phyloP scores from a whole-genome alignment of 164 flowering plant genomes.

The Magnolia officinalis region DNA sequence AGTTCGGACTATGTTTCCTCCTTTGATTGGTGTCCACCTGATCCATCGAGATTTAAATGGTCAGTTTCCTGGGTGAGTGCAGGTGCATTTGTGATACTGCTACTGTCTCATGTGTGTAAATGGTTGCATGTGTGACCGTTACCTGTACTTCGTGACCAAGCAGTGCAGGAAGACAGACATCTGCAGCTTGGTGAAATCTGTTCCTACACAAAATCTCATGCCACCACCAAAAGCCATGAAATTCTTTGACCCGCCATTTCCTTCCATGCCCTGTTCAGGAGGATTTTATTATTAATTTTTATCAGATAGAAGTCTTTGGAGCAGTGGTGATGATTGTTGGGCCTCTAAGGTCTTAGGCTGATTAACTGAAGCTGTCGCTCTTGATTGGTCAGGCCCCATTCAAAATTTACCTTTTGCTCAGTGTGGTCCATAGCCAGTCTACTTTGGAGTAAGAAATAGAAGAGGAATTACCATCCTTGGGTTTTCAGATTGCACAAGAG shows the following conservation, averaged over 20 bases:
- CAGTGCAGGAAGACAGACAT: slow-evolving; percentile 40
- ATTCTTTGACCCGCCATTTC: slow-evolving; percentile 30
- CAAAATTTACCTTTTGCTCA: too few relatives aligned
- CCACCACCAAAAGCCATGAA: slow-evolving; percentile 55
- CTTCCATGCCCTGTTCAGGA: slow-evolving; percentile 23
- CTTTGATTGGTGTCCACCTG: slow-evolving; percentile 73
- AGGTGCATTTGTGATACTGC: background rate
- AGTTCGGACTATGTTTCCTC: slow-evolving; percentile 77
- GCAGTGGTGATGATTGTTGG: background rate
- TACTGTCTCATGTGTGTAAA: background rate
- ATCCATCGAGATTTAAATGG: slow-evolving; percentile 3
- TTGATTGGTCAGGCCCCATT: too few relatives aligned
- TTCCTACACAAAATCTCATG: slow-evolving; percentile 45
- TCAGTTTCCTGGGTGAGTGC: slow-evolving; percentile 11
- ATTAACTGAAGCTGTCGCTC: too few relatives aligned
- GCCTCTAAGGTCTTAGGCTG: too few relatives aligned
- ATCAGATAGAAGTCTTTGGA: background rate
- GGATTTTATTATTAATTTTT: slow-evolving; percentile 2
- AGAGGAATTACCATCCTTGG: too few relatives aligned
- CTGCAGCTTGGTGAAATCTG: slow-evolving; percentile 37
- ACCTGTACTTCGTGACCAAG: slow-evolving; percentile 44
- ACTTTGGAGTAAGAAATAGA: too few relatives aligned
- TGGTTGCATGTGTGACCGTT: background rate
- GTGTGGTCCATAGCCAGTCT: too few relatives aligned
- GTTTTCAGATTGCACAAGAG: too few relatives aligned